Evolutionary conservation across 2,329 filamentous ascomycete genomes (phyloP).

Genomic region (Penicillium sp.): DNA sequence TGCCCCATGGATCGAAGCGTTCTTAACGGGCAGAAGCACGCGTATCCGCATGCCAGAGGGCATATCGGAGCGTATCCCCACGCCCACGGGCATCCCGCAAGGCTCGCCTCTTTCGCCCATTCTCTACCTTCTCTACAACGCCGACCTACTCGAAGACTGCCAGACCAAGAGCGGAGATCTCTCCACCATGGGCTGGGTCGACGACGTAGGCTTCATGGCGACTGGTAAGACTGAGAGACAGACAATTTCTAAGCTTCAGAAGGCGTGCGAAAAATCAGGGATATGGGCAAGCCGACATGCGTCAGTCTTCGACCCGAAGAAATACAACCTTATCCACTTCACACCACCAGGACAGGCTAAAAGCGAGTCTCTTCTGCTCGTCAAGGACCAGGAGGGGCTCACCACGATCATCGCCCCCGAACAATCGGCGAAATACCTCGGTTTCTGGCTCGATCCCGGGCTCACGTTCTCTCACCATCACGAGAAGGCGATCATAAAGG

Average conservation of each 20-base stretch:
- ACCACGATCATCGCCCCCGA: no score
- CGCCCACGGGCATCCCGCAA: constrained; percentile 22
- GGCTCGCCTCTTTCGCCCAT: constrained; percentile 26
- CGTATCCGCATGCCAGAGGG: neutral
- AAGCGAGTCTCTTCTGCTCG: neutral
- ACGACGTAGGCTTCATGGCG: constrained; percentile 3
- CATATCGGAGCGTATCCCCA: neutral
- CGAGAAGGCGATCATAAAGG: constrained; percentile 4
- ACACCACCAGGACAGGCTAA: neutral
- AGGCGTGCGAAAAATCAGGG: neutral
- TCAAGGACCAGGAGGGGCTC: no score
- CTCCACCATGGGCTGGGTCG: constrained; percentile 4
- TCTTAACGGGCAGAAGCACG: neutral
- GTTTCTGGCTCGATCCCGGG: constrained; percentile 9
- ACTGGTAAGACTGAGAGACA: neutral
- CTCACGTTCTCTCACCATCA: constrained; percentile 5
- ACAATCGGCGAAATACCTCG: constrained; percentile 3
- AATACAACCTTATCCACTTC: neutral
- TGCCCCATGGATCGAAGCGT: neutral
- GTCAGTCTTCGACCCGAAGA: neutral
- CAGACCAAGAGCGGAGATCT: neutral
- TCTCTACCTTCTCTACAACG: constrained; percentile 30
- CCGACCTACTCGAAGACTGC: constrained; percentile 21
- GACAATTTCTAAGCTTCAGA: neutral
- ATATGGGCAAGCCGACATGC: neutral